Evolutionary conservation across 2,329 filamentous ascomycete species (phyloP), one percentile per base, ranked within the genome.

Genomic region (Penicillium sp.): DNA sequence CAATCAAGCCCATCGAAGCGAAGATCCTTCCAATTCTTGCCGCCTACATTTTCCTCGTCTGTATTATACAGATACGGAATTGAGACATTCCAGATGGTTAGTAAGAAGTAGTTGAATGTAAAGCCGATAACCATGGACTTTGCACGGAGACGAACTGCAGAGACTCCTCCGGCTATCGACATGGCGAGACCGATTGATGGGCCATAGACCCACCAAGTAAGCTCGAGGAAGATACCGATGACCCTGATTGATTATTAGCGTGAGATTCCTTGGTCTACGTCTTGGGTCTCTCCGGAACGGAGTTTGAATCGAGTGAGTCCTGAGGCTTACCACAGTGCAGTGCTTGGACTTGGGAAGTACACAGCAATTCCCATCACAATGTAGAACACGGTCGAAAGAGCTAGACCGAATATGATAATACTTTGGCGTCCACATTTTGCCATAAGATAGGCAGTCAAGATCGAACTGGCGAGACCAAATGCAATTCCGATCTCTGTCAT

Each of bases 61-160:
- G 31, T 24, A 40, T 54, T 54, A 19, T 46, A 46, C 51, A 54
- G 14, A 19, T 54, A 46, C 7, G 51, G 51, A 14, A 54, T 54
- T 2, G 18, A 13, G 4, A 58, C 51, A 18, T 58, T 55, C 56
- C 56, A 58, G 1, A 55, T 24, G 14, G 56, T 55, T n/a, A 46
- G 55, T 19, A 57, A 53, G n/a, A 58, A 58, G 46, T 58, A 58
- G 18, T 58, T 58, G 51, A 58, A 58, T 6, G 56, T 51, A 37
- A 55, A 58, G 11, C 56, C 51, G 18, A 58, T 43, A 14, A 46
- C 56, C 56, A 58, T 58, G 2, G 51, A 58, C 19, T 58, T 58
- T 3, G 56, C 56, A 18, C 56, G 56, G 31, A 58, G 46, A 37
- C 46, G 56, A 9, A 58, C 51, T 10, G 55, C 49, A 7, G 51